phyloP scores from a whole-genome alignment of 495 filamentous ascomycete genomes.

The Lichenothelia convexa region DNA sequence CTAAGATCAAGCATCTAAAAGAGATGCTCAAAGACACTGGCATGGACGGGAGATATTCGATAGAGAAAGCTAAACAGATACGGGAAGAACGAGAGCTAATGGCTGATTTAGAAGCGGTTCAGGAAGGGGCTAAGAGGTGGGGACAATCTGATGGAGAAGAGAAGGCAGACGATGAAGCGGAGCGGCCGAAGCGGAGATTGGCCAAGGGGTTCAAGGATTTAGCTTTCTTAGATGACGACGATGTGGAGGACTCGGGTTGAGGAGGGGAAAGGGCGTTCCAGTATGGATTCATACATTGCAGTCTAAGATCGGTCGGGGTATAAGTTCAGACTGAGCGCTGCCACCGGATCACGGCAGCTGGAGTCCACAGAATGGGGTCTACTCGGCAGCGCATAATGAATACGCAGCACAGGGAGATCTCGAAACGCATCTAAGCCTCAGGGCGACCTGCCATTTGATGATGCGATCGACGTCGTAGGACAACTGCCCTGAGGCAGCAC shows the following conservation, averaged over 20 bases:
- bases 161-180: slow-evolving; percentile 23
- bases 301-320: too few species aligned
- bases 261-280: slow-evolving; percentile 9
- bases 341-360: too few species aligned
- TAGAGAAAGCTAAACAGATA: slow-evolving; percentile 67
- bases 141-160: slow-evolving; percentile 35
- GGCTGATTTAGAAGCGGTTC: slow-evolving; percentile 64
- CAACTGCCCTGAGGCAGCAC: too few species aligned
- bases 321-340: too few species aligned
- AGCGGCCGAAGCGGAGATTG: slow-evolving; percentile 20
- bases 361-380: too few species aligned
- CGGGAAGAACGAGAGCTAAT: slow-evolving; percentile 67
- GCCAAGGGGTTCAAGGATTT: slow-evolving; percentile 26
- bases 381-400: too few species aligned
- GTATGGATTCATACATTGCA: too few species aligned
- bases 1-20: slow-evolving; percentile 69
- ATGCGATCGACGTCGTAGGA: too few species aligned
- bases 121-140: slow-evolving; percentile 62
- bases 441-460: too few species aligned
- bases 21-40: slow-evolving; percentile 59
- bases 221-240: slow-evolving; percentile 31
- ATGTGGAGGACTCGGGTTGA: slow-evolving; percentile 33
- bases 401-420: too few species aligned
- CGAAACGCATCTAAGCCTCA: too few species aligned
- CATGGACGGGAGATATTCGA: slow-evolving; percentile 73